phyloP scores from a whole-genome alignment of 305 asterid species.

The Solanum chacoense region DNA sequence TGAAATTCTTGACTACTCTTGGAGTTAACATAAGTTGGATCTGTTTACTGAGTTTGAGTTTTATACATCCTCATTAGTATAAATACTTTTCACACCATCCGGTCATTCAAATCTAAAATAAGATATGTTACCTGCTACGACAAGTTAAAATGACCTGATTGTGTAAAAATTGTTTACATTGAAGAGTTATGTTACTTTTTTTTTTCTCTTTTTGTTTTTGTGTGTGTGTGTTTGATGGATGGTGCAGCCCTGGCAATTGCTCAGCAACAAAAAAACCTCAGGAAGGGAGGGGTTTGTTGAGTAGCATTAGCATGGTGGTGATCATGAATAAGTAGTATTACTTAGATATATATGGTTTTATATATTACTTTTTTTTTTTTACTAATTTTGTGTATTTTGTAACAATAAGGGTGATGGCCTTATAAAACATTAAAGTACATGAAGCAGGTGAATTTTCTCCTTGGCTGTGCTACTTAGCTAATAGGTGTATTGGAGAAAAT shows the following conservation, averaged over 20 bases:
- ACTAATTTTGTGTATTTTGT: not conserved
- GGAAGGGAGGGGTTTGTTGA: conserved; percentile 37
- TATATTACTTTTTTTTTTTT: not conserved
- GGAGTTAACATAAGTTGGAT: not conserved
- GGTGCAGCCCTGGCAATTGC: conserved; percentile 33
- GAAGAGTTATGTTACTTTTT: not conserved
- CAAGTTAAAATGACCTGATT: not conserved
- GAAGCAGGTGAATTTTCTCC: conserved; percentile 70
- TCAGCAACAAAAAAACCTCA: conserved; percentile 48
- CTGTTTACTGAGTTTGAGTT: not conserved
- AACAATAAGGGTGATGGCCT: not conserved
- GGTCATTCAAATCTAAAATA: not conserved
- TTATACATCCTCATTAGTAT: not conserved
- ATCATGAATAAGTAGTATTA: not conserved
- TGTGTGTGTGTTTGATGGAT: not conserved
- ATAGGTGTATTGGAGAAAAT: conserved; percentile 27
- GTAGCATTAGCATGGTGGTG: conserved; percentile 32
- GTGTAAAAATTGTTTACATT: not conserved
- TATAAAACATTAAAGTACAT: conserved; percentile 1
- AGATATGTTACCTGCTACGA: not conserved
- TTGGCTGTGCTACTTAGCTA: not conserved
- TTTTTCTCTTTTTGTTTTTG: not conserved
- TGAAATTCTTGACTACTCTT: conserved; percentile 2
- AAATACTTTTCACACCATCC: not conserved
- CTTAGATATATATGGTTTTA: not conserved